Conservation (phyloP, 2,329 filamentous ascomycete genomes). For the Colletotrichum tabaci region DNA sequence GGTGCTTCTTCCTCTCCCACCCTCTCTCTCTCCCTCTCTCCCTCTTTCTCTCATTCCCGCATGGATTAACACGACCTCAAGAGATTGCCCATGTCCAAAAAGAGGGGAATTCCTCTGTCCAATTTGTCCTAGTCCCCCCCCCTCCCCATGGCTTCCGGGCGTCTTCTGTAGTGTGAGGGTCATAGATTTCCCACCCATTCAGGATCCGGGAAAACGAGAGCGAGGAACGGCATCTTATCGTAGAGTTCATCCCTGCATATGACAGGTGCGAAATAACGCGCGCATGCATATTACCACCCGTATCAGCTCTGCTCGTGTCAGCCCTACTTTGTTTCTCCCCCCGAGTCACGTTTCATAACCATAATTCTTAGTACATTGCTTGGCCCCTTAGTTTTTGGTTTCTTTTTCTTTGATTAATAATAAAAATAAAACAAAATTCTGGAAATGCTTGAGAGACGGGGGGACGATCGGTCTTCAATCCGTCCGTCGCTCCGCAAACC, state of each 20-base stretch:
- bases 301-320: neutral
- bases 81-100: conserved; percentile 18
- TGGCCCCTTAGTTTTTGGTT: too few species aligned
- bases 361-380: too few species aligned
- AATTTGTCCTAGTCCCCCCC: neutral
- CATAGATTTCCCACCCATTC: conserved; percentile 9
- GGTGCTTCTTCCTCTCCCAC: neutral
- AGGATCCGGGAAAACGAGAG: neutral
- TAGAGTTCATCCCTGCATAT: neutral
- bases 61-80: conserved; percentile 4
- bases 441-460: too few species aligned
- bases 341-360: neutral
- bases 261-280: neutral
- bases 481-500: too few species aligned
- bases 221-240: neutral
- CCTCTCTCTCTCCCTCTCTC: neutral
- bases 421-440: too few species aligned
- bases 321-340: neutral
- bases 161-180: conserved; percentile 10
- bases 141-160: neutral
- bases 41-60: neutral
- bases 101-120: neutral
- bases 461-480: too few species aligned
- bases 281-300: too few species aligned
- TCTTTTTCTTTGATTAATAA: too few species aligned